Base-by-base conservation (phyloP, 352 stramenopile genomes). In the Phytophthora pistaciae region DNA sequence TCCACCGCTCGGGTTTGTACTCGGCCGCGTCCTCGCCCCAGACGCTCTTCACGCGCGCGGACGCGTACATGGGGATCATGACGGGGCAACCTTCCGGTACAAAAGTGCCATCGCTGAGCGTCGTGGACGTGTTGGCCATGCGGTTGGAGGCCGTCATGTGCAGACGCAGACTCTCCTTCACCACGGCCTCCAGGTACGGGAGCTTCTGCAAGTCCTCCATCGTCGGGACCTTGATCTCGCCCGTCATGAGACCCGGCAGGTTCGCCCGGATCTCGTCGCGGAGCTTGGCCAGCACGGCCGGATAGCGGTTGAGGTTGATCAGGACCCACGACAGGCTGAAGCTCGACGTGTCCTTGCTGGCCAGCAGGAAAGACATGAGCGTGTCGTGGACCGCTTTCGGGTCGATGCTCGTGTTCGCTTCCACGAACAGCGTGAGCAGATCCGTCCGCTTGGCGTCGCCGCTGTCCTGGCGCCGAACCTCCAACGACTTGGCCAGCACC, bases 141-240 rank as follows among this genome's bases (percentile, higher is more conserved):
- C 83, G 76, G 7, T 67, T 59, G 3, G 74, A 75, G 9, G 76
- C 68, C 3, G 75, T 57, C 0, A 85, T 82, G 56, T 87, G 79
- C 9, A 97, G 55, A 2, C 90, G 83, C 21, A 95, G 66, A 48
- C 56, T 90, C 59, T 96, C 90, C 9, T 78, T 79, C 48, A 94
- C 71, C 18, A 79, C 76, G 0, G 83, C 90, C 21, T 91, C 79
- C 18, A 95, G 60, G 66, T 92, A 95, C 31, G 75, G 66, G 9
- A 95, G 69, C 14, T 83, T 65, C 53, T 84, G 77, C 3, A 85
- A 62, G 18, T 90, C 70, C 16, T 87, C 77, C 44, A 82, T 76
- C 0, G 57, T 85, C 1, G 79, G 76, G 31, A 68, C 59, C 8
- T 59, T 13, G 13, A 73, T 49, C 33, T 71, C 54, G 36, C 70